Conservation (phyloP, 768 basidiomycete genomes). For the Mycena epipterygia region DNA sequence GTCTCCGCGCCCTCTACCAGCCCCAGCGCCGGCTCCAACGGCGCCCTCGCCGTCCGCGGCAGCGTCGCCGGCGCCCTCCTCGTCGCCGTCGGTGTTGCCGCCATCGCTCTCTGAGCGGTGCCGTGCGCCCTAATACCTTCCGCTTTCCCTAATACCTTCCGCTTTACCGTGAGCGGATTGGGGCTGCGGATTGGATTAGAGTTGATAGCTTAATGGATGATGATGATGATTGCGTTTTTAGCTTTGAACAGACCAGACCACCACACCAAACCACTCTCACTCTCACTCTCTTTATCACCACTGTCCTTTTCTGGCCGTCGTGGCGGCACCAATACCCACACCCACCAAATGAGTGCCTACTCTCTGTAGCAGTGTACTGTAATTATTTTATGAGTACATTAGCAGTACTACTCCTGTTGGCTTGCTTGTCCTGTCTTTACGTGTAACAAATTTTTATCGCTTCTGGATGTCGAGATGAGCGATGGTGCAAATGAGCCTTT, state of each 20-base stretch:
- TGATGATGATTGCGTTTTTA: too few species aligned
- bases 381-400: conserved; percentile 17
- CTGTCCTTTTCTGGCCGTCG: conserved; percentile 22
- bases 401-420: neutral
- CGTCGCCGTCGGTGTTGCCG: conserved; percentile 24
- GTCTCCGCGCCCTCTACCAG: conserved; percentile 3
- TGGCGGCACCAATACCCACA: conserved; percentile 32
- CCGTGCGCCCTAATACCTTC: conserved; percentile 27
- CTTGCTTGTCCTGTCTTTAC: conserved; percentile 21
- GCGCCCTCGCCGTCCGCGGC: conserved; percentile 8
- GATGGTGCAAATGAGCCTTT: neutral
- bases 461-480: too few species aligned
- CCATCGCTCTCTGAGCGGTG: conserved; percentile 22
- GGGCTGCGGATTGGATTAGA: neutral
- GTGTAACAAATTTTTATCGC: conserved; percentile 1
- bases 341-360: neutral
- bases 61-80: conserved; percentile 19
- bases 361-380: conserved; percentile 7
- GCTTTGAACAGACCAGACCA: too few species aligned
- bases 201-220: neutral
- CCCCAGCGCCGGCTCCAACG: conserved; percentile 5
- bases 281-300: conserved; percentile 19
- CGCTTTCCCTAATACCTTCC: too few species aligned
- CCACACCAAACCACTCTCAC: too few species aligned
- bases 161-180: neutral